Evolutionary conservation across 164 flowering plant species (phyloP).

Genomic region (Piper longum): DNA sequence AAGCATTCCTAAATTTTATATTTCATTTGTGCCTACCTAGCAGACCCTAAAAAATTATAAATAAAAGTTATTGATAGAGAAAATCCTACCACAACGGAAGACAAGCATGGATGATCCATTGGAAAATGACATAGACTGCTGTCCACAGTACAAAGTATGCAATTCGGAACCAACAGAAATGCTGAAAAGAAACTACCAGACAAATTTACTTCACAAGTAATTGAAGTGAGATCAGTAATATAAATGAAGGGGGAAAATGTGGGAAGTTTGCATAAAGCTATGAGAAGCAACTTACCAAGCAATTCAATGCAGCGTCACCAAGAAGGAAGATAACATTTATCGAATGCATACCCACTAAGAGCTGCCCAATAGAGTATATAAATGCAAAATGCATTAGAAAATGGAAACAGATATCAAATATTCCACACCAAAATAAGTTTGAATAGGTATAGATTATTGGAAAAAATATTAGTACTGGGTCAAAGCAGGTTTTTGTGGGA

Average conservation of each 20-base stretch:
- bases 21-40: not conserved
- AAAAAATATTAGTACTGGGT: too few relatives aligned
- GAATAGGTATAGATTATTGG: too few relatives aligned
- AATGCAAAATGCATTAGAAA: not conserved
- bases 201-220: not conserved
- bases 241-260: not conserved
- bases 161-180: conserved; percentile 77
- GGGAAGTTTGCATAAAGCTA: not conserved
- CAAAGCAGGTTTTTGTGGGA: too few relatives aligned
- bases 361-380: conserved; percentile 25
- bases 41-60: not conserved
- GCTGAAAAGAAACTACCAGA: conserved; percentile 21
- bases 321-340: conserved; percentile 71
- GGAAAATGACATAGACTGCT: conserved; percentile 46
- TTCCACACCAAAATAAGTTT: too few relatives aligned
- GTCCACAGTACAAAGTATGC: conserved; percentile 84
- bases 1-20: too few relatives aligned
- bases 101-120: conserved; percentile 78
- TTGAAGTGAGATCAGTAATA: not conserved
- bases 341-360: conserved; percentile 64
- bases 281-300: conserved; percentile 38
- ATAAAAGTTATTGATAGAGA: not conserved
- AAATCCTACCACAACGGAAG: conserved; percentile 35
- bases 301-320: conserved; percentile 63
- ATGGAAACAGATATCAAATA: not conserved